Evolutionary conservation across 177 flowering plant species (phyloP).

Genomic region (Telopea speciosissima): DNA sequence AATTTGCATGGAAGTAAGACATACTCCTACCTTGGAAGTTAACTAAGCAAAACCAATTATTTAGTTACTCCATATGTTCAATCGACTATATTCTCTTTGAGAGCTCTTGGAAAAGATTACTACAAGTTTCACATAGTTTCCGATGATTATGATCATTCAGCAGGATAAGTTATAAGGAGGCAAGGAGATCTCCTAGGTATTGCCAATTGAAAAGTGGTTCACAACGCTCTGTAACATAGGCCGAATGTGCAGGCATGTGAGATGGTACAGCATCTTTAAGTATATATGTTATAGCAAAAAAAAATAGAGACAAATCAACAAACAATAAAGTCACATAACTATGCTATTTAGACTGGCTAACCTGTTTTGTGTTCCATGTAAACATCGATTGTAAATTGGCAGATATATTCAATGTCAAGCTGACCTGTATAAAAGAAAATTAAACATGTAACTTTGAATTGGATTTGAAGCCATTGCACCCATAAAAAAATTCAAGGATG

Average conservation of each 20-base stretch:
- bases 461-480: not conserved
- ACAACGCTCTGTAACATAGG: not conserved
- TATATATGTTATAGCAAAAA: not conserved
- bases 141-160: not conserved
- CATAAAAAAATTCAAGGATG: too few relatives aligned
- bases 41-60: too few relatives aligned
- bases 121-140: not conserved
- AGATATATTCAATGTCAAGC: slow-evolving; percentile 55
- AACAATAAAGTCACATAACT: not conserved
- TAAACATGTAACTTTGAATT: not conserved
- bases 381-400: slow-evolving; percentile 71
- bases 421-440: slow-evolving; percentile 44
- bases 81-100: too few relatives aligned
- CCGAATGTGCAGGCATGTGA: not conserved
- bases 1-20: too few relatives aligned
- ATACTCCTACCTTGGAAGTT: too few relatives aligned
- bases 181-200: not conserved
- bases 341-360: not conserved
- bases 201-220: not conserved
- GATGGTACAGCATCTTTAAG: not conserved
- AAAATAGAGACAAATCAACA: not conserved
- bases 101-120: too few relatives aligned
- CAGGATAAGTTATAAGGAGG: not conserved
- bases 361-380: slow-evolving; percentile 95
- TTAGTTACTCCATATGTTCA: too few relatives aligned